Evolutionary conservation across 2,329 filamentous ascomycete genomes (phyloP).

Genomic region (Fusarium cicatricum): DNA sequence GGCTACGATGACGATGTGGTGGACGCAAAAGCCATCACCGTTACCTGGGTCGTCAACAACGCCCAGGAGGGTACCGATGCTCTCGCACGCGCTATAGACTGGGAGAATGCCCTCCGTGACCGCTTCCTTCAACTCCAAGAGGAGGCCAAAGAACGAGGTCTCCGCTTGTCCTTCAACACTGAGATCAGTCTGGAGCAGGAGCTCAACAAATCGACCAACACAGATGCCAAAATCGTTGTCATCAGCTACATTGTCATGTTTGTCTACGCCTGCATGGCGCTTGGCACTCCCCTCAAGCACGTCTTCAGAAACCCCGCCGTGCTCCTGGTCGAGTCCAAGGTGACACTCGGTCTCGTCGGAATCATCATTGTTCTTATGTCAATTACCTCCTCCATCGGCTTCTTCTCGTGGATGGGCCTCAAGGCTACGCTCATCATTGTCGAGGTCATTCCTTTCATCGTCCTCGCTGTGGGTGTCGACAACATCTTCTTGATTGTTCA

Average conservation of each 20-base stretch:
- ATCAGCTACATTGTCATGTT: constrained; percentile 99
- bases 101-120: constrained; percentile 81
- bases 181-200: constrained; percentile 96
- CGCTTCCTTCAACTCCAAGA: constrained; percentile 79
- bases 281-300: constrained; percentile 85
- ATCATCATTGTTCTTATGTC: constrained; percentile 98
- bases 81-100: constrained; percentile 82
- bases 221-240: constrained; percentile 94
- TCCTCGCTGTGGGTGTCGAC: constrained; percentile 95
- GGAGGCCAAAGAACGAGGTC: constrained; percentile 79
- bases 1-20: constrained; percentile 76
- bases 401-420: constrained; percentile 91
- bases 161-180: constrained; percentile 92
- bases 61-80: constrained; percentile 75
- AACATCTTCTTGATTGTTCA: constrained; percentile 99
- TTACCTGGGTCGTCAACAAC: constrained; percentile 96
- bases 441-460: constrained; percentile 97
- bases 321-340: constrained; percentile 93
- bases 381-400: constrained; percentile 90
- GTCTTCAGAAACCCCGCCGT: constrained; percentile 83
- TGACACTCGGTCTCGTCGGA: constrained; percentile 91
- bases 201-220: constrained; percentile 97
- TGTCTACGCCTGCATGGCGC: constrained; percentile 89
- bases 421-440: constrained; percentile 98
- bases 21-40: constrained; percentile 81